phyloP scores from a whole-genome alignment of 805 yeast species.

The Yarrowia divulgata region DNA sequence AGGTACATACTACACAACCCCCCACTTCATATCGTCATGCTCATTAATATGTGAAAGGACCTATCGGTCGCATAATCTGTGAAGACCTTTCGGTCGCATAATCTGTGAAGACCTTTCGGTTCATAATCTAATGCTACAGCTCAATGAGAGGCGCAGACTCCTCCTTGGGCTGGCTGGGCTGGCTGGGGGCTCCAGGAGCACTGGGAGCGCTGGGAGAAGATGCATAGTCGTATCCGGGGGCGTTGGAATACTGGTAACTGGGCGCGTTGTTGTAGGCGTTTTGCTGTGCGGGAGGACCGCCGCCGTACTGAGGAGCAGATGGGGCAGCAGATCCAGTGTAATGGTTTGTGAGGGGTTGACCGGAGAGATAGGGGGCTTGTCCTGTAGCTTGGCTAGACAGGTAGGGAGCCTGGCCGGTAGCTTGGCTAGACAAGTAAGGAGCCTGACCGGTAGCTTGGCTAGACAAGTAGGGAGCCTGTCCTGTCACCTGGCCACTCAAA shows the following conservation, averaged over 20 bases:
- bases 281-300: constrained; percentile 1
- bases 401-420: background rate
- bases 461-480: background rate
- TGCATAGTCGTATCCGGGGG: constrained; percentile 33
- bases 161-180: constrained; percentile 7
- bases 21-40: no score
- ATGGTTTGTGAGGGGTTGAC: background rate
- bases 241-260: constrained; percentile 2
- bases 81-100: no score
- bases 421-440: background rate
- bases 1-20: no score
- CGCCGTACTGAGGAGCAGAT: constrained; percentile 21
- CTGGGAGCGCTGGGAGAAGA: constrained; percentile 30
- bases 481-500: background rate
- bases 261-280: constrained; percentile 8
- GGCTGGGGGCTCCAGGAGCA: constrained; percentile 11
- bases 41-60: no score
- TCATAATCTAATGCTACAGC: background rate
- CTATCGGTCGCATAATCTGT: no score
- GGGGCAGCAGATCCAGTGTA: background rate
- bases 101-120: no score
- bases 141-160: constrained; percentile 35
- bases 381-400: constrained; percentile 1
- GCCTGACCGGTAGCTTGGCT: background rate
- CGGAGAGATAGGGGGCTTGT: constrained; percentile 1